Evolutionary conservation across 2,329 filamentous ascomycete genomes (phyloP).

Genomic region (Pseudogymnoascus sp.): DNA sequence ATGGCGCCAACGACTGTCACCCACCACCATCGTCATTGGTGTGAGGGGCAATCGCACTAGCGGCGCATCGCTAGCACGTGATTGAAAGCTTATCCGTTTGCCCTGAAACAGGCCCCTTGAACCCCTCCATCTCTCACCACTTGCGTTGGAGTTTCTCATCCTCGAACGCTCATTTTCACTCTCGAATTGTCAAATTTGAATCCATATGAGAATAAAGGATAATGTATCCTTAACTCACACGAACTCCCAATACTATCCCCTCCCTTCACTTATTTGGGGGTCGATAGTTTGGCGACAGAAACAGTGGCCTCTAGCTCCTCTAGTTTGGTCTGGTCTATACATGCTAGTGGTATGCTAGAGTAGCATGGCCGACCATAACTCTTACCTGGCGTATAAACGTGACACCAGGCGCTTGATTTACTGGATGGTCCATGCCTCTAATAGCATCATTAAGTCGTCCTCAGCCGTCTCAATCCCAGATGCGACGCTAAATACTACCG

Average conservation of each 20-base stretch:
- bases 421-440: conserved; percentile 34
- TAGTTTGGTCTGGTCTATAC: background rate
- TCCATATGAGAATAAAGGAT: background rate
- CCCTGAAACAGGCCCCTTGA: background rate
- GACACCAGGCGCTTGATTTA: conserved; percentile 32
- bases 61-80: background rate
- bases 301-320: background rate
- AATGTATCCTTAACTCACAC: background rate
- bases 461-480: conserved; percentile 10
- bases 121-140: background rate
- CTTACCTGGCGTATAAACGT: conserved; percentile 33
- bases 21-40: background rate
- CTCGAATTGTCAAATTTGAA: background rate
- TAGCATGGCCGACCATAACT: conserved; percentile 21
- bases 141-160: background rate
- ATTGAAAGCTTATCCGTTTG: background rate
- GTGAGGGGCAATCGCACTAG: background rate
- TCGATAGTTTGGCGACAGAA: background rate
- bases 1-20: background rate
- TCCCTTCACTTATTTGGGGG: background rate
- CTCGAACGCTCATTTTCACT: background rate
- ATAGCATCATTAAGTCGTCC: conserved; percentile 28
- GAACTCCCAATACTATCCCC: background rate
- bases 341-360: background rate
- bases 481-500: conserved; percentile 30